phyloP scores from a whole-genome alignment of 805 yeast species.

The Cyberlindnera petersonii region DNA sequence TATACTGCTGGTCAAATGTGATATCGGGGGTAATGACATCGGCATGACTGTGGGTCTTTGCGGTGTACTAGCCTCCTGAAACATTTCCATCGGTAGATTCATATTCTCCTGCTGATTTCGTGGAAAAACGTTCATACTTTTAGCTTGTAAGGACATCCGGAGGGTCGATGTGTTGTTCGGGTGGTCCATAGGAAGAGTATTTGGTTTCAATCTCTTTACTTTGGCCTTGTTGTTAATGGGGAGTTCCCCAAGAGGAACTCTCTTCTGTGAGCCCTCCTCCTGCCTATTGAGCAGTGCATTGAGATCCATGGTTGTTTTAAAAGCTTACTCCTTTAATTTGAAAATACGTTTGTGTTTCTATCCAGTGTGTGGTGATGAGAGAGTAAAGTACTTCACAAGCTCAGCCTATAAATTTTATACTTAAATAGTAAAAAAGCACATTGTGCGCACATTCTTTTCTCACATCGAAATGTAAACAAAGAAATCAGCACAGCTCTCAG shows the following conservation, averaged over 20 bases:
- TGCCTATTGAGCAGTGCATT: constrained; percentile 14
- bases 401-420: too few relatives aligned
- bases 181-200: background rate
- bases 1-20: constrained; percentile 8
- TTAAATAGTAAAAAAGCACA: constrained; percentile 1
- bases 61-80: too few relatives aligned
- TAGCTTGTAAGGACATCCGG: constrained; percentile 1
- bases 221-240: constrained; percentile 4
- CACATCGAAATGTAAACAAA: constrained; percentile 5
- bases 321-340: too few relatives aligned
- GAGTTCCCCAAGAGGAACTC: constrained; percentile 13
- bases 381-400: too few relatives aligned
- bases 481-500: too few relatives aligned
- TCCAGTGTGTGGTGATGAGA: constrained; percentile 28
- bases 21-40: constrained; percentile 13
- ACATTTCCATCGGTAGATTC: too few relatives aligned
- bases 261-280: constrained; percentile 8
- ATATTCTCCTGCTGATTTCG: too few relatives aligned
- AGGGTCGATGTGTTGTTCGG: background rate
- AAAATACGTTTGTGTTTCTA: constrained; percentile 14
- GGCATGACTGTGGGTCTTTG: constrained; percentile 1
- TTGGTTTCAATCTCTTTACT: constrained; percentile 8
- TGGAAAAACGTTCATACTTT: too few relatives aligned
- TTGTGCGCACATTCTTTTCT: constrained; percentile 10
- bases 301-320: constrained; percentile 15